Evolutionary conservation across 768 basidiomycete species (phyloP).

Genomic region (Lentinula edodes): DNA sequence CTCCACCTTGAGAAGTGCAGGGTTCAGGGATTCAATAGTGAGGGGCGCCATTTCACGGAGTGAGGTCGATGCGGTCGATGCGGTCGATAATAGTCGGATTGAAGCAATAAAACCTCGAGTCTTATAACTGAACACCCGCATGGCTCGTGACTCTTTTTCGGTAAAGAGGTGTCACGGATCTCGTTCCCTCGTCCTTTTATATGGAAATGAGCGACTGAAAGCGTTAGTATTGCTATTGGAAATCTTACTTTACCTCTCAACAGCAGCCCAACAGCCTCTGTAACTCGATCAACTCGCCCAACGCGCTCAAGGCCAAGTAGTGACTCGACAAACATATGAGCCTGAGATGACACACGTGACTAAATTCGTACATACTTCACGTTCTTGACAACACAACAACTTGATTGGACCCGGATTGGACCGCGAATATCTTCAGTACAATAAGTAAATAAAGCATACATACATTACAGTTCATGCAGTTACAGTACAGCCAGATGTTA

Average conservation of each 20-base stretch:
- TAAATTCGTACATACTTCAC: not conserved
- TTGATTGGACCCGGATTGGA: too few species aligned
- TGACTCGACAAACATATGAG: not conserved
- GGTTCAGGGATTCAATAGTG: slow-evolving; percentile 73
- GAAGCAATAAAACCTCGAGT: not conserved
- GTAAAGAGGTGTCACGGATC: not conserved
- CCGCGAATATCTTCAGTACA: not conserved
- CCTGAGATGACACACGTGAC: not conserved
- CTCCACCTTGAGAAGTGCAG: slow-evolving; percentile 78
- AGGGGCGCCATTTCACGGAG: slow-evolving; percentile 45
- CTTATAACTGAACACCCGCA: not conserved
- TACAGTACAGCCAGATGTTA: not conserved
- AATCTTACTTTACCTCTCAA: not conserved
- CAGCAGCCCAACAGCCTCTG: not conserved
- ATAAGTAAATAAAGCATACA: not conserved
- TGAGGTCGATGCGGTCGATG: not conserved
- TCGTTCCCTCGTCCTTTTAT: not conserved
- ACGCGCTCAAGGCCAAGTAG: not conserved
- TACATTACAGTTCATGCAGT: not conserved
- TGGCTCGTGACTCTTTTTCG: slow-evolving; percentile 1
- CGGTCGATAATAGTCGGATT: not conserved
- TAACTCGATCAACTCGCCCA: not conserved
- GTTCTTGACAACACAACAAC: too few species aligned
- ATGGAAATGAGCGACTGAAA: not conserved
- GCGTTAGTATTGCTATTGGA: not conserved